A percentile compares a stretch with the other conserved stretches of the same genome.
Evolutionary conservation across 176 grass and related monocot species (phyloP).

Genomic region (Poa annua): DNA sequence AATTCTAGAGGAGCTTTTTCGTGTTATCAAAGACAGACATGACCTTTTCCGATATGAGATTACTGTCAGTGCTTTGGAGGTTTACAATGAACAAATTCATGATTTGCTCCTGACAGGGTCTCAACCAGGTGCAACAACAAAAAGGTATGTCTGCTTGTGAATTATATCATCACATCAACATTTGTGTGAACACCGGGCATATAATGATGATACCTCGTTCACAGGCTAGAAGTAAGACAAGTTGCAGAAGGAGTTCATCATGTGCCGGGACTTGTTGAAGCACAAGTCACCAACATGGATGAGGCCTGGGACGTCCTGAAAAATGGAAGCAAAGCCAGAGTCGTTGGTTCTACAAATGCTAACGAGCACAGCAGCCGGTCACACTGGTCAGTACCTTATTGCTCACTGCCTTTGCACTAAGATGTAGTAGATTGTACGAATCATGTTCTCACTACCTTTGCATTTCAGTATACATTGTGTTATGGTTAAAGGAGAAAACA

Average conservation of each 20-base stretch:
- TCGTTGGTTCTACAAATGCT: slow-evolving; percentile 85
- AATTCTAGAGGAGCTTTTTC: slow-evolving; percentile 85
- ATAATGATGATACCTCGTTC: not conserved
- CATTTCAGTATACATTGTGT: slow-evolving; percentile 89
- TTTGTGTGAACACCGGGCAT: not conserved
- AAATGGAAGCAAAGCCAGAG: slow-evolving; percentile 92
- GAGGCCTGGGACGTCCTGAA: slow-evolving; percentile 93
- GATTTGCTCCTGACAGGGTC: slow-evolving; percentile 79
- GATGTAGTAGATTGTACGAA: not conserved
- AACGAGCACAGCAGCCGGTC: slow-evolving; percentile 98
- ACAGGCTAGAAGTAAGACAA: slow-evolving; percentile 88
- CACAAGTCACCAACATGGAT: slow-evolving; percentile 64
- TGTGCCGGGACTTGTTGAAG: slow-evolving; percentile 94
- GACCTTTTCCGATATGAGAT: slow-evolving; percentile 70
- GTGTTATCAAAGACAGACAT: slow-evolving; percentile 78
- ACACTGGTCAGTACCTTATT: slow-evolving; percentile 66
- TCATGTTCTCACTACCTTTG: not conserved
- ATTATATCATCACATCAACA: not conserved
- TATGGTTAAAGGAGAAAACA: slow-evolving; percentile 92
- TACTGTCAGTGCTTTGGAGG: slow-evolving; percentile 85
- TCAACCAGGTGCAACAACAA: slow-evolving; percentile 56
- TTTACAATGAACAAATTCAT: slow-evolving; percentile 96
- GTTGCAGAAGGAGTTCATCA: slow-evolving; percentile 89
- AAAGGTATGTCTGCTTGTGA: slow-evolving; percentile 56
- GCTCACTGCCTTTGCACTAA: not conserved